Base-by-base conservation (phyloP, 176 grass and related monocot genomes). In the Tuctoria greenei region DNA sequence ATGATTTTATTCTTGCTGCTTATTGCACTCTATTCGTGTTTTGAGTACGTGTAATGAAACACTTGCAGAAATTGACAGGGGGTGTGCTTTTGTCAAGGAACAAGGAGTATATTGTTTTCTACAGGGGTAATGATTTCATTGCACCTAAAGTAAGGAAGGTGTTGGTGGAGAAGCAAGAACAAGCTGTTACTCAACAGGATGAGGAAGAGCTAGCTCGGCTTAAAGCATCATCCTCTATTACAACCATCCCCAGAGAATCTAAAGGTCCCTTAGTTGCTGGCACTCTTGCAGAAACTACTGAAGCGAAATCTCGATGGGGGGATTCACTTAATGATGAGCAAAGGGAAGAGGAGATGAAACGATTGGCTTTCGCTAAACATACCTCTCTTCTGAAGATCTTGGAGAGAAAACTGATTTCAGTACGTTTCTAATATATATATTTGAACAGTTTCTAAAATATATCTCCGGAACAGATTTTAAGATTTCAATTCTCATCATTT, bases 51-150 rank as follows among this genome's bases (percentile, higher is more conserved):
- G 65, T 81, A 69, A 72, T 34, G 71, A 69, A 78, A 49, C 14
- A 65, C 83, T 49, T 90, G 72, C 95, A 98, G 91, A 94, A 88
- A 90, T 92, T 98, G 80, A 98, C 95, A 81, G 95, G 93, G 80
- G 93, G 91, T 73, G 85, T 89, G 12, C 89, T 98, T 81, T n/a
- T 98, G 41, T 94, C 95, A 6, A 88, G 95, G 82, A 98, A 98
- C 82, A 94, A 94, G 67, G 95, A 98, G 59, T 98, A 88, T 71
- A 86, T 98, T 72, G 65, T 94, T 35, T 81, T 98, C 76, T 92
- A 98, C 78, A 98, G 95, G 71, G 95, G 95, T 40, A 98, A 98
- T 80, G 95, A 98, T 70, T 98, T 92, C 21, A 71, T 94, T 65
- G 76, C 72, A 3, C 89, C 91, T 74, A 88, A 86, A 92, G 68